phyloP scores from a whole-genome alignment of 768 basidiomycete species.

The Lactifluus rugatus region DNA sequence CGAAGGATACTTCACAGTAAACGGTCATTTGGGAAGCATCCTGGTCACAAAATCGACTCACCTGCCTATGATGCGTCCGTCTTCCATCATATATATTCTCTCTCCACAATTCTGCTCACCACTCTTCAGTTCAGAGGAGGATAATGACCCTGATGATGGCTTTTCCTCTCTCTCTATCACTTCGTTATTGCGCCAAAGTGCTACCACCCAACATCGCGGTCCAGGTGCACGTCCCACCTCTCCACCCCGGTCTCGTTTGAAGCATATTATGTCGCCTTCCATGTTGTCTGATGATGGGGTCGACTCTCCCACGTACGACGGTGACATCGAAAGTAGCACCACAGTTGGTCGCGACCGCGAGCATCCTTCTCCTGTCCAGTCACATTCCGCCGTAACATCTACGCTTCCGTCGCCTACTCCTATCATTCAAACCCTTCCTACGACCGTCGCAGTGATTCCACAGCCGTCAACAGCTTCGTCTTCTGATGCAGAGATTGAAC shows the following conservation, averaged over 20 bases:
- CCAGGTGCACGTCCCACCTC: constrained; percentile 13
- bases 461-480: constrained; percentile 14
- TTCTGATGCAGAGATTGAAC: constrained; percentile 18
- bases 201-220: constrained; percentile 22
- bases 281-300: constrained; percentile 58
- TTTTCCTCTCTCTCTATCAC: constrained; percentile 43
- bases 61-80: constrained; percentile 66
- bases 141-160: constrained; percentile 80
- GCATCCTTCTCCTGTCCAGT: constrained; percentile 24
- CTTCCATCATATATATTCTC: constrained; percentile 6
- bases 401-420: constrained; percentile 18
- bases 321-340: constrained; percentile 75
- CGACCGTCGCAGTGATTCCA: constrained; percentile 1
- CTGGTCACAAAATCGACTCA: constrained; percentile 46
- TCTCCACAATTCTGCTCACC: constrained; percentile 22
- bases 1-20: constrained; percentile 33
- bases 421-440: constrained; percentile 9
- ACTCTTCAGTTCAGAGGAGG: constrained; percentile 62
- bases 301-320: constrained; percentile 85
- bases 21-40: constrained; percentile 62
- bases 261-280: constrained; percentile 32
- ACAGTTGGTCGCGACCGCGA: constrained; percentile 42
- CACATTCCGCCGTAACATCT: constrained; percentile 22
- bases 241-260: constrained; percentile 20
- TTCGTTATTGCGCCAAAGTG: constrained; percentile 19